These are phyloP conservation scores for Pholiota conissans DNA, from an alignment of 768 basidiomycete species.

Conservation along the genomic window DNA sequence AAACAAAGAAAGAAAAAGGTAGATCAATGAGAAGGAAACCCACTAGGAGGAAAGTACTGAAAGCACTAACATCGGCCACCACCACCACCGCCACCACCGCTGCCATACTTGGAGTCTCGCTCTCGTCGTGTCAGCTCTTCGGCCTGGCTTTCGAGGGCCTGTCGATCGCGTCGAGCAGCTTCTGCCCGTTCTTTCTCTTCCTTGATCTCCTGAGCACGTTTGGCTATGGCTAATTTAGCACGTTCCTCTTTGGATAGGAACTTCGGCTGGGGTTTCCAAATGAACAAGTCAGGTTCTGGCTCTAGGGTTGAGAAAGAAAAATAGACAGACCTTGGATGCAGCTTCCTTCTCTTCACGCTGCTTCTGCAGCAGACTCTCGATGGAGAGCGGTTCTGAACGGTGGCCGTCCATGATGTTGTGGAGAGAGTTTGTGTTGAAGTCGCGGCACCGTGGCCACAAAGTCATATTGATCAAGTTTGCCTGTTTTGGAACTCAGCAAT, in stretches of 20 bases:
- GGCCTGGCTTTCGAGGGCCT: conserved; percentile 74
- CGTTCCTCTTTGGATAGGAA: conserved; percentile 94
- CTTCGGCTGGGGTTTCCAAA: conserved; percentile 72
- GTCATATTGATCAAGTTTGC: background rate
- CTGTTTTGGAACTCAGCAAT: conserved; percentile 10
- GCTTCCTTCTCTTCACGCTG: conserved; percentile 90
- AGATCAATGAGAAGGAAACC: conserved; percentile 17
- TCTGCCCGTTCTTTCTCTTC: conserved; percentile 72
- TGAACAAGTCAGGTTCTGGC: background rate
- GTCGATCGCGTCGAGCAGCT: conserved; percentile 56
- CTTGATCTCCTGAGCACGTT: conserved; percentile 80
- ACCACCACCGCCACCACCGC: too few relatives aligned
- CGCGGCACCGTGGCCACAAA: background rate
- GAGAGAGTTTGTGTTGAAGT: background rate
- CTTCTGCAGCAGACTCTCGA: conserved; percentile 82
- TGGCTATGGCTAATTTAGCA: conserved; percentile 83
- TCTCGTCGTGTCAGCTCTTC: conserved; percentile 62
- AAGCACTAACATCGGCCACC: conserved; percentile 38
- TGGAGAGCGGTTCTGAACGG: conserved; percentile 76
- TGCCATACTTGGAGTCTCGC: conserved; percentile 36
- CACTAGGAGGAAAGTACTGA: conserved; percentile 17
- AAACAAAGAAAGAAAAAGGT: conserved; percentile 14
- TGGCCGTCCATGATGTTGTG: conserved; percentile 42
- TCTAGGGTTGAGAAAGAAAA: background rate
- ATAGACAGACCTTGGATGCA: conserved; percentile 70